Evolutionary conservation across 2,329 filamentous ascomycete genomes (phyloP).

Genomic region (Chaetomiaceae sp.): DNA sequence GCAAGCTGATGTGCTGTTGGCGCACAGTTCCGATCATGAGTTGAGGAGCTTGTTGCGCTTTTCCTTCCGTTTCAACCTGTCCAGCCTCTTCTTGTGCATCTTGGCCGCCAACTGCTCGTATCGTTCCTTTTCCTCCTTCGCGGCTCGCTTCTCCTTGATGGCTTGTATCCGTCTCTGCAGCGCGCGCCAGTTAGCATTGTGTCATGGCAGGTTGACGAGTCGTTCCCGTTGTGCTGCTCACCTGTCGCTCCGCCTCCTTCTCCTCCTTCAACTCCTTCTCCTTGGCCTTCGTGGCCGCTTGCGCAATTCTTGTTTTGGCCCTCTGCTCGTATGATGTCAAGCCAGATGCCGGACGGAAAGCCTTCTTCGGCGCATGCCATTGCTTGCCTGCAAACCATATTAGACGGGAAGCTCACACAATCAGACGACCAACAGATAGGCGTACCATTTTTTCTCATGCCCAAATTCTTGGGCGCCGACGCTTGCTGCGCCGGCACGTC

Average conservation of each 20-base stretch:
- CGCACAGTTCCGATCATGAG: conserved; percentile 42
- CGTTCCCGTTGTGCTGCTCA: conserved; percentile 37
- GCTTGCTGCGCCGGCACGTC: conserved; percentile 33
- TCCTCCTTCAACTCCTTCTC: conserved; percentile 96
- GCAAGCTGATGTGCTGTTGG: background rate
- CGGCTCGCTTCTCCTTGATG: conserved; percentile 78
- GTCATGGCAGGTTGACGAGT: too few relatives aligned
- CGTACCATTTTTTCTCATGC: conserved; percentile 79
- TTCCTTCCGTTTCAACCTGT: conserved; percentile 88
- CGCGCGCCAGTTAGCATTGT: conserved; percentile 11
- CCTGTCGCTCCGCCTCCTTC: conserved; percentile 84
- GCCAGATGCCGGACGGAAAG: conserved; percentile 78
- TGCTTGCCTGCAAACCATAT: conserved; percentile 67
- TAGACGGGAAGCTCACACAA: background rate
- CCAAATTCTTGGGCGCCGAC: conserved; percentile 42
- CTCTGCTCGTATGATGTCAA: conserved; percentile 76
- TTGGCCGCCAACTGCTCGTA: conserved; percentile 94
- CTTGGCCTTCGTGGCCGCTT: conserved; percentile 78
- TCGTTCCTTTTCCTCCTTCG: conserved; percentile 88
- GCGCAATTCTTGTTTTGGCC: conserved; percentile 61
- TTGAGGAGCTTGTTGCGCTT: conserved; percentile 87
- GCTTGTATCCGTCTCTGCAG: conserved; percentile 66
- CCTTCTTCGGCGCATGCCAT: conserved; percentile 79
- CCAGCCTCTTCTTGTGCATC: conserved; percentile 94
- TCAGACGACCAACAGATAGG: background rate